Conservation (phyloP, 345 rosid genomes). For the Murraya koenigii region DNA sequence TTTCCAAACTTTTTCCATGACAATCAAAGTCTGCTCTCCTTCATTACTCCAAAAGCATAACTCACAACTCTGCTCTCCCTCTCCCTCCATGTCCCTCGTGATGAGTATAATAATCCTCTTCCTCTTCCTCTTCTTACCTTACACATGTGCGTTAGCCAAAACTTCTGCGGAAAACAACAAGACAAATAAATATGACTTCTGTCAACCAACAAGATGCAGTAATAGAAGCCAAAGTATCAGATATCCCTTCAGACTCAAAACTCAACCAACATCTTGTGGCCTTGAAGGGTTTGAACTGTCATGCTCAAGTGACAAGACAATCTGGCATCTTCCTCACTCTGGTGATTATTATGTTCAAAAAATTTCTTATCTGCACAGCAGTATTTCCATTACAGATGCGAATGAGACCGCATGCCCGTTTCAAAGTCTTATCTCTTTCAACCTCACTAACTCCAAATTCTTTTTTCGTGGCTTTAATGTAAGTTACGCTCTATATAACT, state of each 20-base stretch:
- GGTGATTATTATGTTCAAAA: not conserved
- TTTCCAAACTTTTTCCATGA: not conserved
- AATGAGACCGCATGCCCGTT: not conserved
- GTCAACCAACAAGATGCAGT: not conserved
- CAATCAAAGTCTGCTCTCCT: not conserved
- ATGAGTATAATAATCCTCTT: not conserved
- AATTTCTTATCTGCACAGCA: not conserved
- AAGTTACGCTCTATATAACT: not conserved
- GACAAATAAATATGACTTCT: not conserved
- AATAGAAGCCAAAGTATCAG: not conserved
- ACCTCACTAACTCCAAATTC: not conserved
- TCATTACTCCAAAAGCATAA: too few species aligned
- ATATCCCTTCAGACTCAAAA: constrained; percentile 13
- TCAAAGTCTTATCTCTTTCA: not conserved
- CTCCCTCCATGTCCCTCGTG: not conserved
- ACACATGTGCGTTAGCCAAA: not conserved
- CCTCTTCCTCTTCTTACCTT: not conserved
- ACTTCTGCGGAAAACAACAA: not conserved
- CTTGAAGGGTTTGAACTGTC: constrained; percentile 10
- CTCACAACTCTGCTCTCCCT: not conserved
- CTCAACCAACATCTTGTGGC: not conserved
- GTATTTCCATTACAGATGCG: not conserved
- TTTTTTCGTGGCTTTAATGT: not conserved
- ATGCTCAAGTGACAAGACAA: not conserved
- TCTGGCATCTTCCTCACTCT: constrained; percentile 1